Base-by-base conservation (phyloP, 768 basidiomycete genomes). In the Phylloporus sp. region DNA sequence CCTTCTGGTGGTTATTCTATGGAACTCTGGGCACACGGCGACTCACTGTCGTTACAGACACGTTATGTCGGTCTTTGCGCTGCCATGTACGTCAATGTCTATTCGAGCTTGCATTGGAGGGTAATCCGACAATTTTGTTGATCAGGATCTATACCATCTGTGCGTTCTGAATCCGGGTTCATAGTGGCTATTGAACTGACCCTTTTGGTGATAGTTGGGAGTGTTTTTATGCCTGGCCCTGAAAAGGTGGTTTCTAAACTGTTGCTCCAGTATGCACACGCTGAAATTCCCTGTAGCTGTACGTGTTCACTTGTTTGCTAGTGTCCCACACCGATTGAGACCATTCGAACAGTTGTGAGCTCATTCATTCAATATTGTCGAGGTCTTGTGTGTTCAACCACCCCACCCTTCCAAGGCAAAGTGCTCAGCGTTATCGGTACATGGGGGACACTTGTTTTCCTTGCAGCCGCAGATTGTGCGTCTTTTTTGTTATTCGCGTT, bases 51-150 rank as follows among this genome's bases (percentile, higher is more conserved):
- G 6, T 17, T 9, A 20, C 26, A 57, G 56, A 22, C 38, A 17
- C 56, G 56, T 17, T 58, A 58, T 20, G 20, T 13, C 6, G 50
- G 56, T 11, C 47, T 49, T 18, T 49, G 37, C 9, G 11, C 10
- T 6, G 23, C 40, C 18, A n/a, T 31, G 55, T 57, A 27, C n/a
- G 46, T 33, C 20, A 5, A 15, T 2, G 20, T 23, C 13, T 27
- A 21, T 27, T 15, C 13, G 8, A 36, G 8, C n/a, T 18, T 9
- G 9, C 6, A 15, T 22, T 3, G 7, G 9, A 38, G 21, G n/a
- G 20, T 46, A 8, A 48, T 9, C 35, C 9, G 13, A 21, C 1
- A 14, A 1, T 9, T 34, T 11, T 17, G 5, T 5, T 10, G 10
- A 17, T 29, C 32, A 54, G 53, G n/a, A 20, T 15, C 1, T 21